Evolutionary conservation across 495 filamentous ascomycete genomes (phyloP).

Genomic region (Lasiosphaeriaceae sp.): DNA sequence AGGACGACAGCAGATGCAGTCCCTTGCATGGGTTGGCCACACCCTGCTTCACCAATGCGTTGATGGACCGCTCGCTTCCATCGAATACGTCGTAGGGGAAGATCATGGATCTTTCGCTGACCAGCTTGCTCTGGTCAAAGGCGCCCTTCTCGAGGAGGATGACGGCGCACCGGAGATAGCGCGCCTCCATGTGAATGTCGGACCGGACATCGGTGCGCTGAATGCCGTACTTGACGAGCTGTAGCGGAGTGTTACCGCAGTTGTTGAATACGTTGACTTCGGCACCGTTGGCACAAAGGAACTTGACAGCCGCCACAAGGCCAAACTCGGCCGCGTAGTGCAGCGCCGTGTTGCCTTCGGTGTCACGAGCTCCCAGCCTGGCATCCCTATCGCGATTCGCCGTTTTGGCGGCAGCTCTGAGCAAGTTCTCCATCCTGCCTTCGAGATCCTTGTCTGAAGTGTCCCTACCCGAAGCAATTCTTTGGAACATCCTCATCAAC

Average conservation of each 20-base stretch:
- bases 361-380: constrained; percentile 27
- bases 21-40: constrained; percentile 28
- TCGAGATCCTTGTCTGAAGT: constrained; percentile 20
- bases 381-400: constrained; percentile 15
- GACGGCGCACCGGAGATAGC: constrained; percentile 30
- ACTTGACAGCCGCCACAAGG: constrained; percentile 27
- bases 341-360: constrained; percentile 31
- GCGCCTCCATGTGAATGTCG: constrained; percentile 34
- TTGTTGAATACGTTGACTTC: constrained; percentile 33
- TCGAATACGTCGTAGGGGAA: constrained; percentile 31
- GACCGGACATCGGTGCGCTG: constrained; percentile 32
- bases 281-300: constrained; percentile 20
- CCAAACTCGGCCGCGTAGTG: constrained; percentile 34
- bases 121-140: constrained; percentile 33
- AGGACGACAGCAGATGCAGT: constrained; percentile 24
- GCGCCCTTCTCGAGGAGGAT: constrained; percentile 29
- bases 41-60: constrained; percentile 26
- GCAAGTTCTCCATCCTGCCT: constrained; percentile 16
- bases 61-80: constrained; percentile 27
- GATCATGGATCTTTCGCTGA: constrained; percentile 26
- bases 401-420: constrained; percentile 16
- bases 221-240: constrained; percentile 34
- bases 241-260: constrained; percentile 33
- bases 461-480: constrained; percentile 20
- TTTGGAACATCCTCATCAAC: constrained; percentile 28